Evolutionary conservation across 2,329 filamentous ascomycete species (phyloP), one percentile per base, ranked within the genome.

Genomic region (Ophiognomonia clavigignenti-juglandacearum): DNA sequence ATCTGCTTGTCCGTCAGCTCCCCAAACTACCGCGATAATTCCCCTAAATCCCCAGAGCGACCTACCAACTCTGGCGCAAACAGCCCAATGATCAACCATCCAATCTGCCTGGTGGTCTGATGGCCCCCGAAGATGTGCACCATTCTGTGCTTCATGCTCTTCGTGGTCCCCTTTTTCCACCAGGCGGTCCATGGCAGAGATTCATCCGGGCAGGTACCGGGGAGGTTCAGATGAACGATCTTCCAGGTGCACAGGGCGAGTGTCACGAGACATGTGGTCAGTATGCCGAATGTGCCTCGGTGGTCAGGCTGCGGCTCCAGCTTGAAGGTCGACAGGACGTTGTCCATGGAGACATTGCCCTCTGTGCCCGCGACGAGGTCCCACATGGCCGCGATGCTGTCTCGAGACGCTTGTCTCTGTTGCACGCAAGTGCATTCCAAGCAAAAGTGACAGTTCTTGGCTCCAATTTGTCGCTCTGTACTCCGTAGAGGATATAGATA

Each of bases 51-150:
- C 10, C 4, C n/a, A 13, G 26, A 11, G 26, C 27, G 22, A 39
- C 45, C 23, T 44, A 48, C 45, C 40, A 48, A 11, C 27, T 48
- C 45, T 19, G 45, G 45, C 6, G 40, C 45, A 8, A 48, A 48
- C 9, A 48, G 18, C 3, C 45, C 45, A 14, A 48, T 44, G 13
- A 48, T 20, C 9, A 48, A 19, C 45, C 45, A 48, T 5, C 45
- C 45, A 24, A 48, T 48, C 35, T 48, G 45, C 8, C 45, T 29
- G 13, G 34, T 48, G 35, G 44, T 11, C 26, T 48, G 45, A 31
- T 48, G 45, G 4, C 45, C 45, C 6, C 45, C 45, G 9, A 48
- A 34, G 11, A 48, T 48, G 6, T 48, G 45, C 2, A 48, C 40
- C 6, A 48, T 16, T 4, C 45, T 22, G 36, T 48, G 45, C n/a